Base-by-base conservation (phyloP, 2,329 filamentous ascomycete genomes). In the Fusarium humuli region DNA sequence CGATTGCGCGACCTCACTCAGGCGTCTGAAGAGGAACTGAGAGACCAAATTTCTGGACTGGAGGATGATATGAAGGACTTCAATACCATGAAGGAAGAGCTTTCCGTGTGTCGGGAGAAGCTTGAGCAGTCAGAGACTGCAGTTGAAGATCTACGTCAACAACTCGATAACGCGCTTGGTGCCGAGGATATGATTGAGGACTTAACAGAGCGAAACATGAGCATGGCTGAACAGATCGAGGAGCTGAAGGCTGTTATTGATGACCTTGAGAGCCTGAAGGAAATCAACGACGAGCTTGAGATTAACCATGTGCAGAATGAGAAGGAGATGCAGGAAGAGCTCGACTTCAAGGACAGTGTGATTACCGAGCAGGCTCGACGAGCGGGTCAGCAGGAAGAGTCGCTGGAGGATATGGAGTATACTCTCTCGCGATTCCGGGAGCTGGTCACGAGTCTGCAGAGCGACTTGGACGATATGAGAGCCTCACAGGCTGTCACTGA, bases 181-280 rank as follows among this genome's bases (percentile, higher is more conserved):
- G 93, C 94, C 14, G 96, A 98, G 78, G 92, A 97, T 72, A 95
- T 98, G 88, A 94, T 98, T 65, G 94, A 97, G 79, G 92, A 97
- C 69, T 86, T 99, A 41, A 94, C 92, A 1, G 93, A 96, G 68
- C 91, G 94, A 75, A 98, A 97, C 76, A 91, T 96, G 83, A 87
- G 87, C 69, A 90, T 97, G 77, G 90, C 91, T 37, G 93, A 97
- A 78, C 88, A 94, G 77, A 90, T 98, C 45, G 91, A 94, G 67
- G 91, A 97, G 77, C 87, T 98, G 54, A 91, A 91, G 75, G 89
- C 89, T 20, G 90, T 91, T 10, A 92, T 98, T 65, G 91, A 94
- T 67, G 95, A 98, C 70, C 86, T 98, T 13, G 94, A 98, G 79
- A 93, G 88, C 65, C 83, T 98, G 56, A 94, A 94, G 77, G 95